Evolutionary conservation across 2,329 filamentous ascomycete species (phyloP).

Genomic region (Sclerotinia subarctica): DNA sequence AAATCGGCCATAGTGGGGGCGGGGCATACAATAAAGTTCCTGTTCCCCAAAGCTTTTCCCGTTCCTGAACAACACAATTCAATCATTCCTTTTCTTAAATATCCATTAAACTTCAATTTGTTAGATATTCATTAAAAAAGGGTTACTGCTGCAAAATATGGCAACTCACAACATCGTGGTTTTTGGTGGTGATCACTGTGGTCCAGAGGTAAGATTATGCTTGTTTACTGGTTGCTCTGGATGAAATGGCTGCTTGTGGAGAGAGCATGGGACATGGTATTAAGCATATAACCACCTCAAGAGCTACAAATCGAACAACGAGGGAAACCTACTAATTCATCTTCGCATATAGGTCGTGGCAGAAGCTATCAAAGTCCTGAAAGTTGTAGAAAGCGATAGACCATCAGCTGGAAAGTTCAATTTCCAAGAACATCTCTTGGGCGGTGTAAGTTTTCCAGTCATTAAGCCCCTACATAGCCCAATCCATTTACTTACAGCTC

Average conservation of each 20-base stretch:
- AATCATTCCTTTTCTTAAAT: neutral
- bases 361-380: constrained; percentile 84
- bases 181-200: constrained; percentile 79
- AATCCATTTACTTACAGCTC: neutral
- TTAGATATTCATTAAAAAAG: neutral
- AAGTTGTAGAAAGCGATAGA: constrained; percentile 69
- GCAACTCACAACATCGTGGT: constrained; percentile 74
- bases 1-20: constrained; percentile 10
- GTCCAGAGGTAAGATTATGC: constrained; percentile 66
- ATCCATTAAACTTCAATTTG: neutral
- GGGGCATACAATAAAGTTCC: constrained; percentile 12
- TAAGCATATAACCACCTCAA: neutral
- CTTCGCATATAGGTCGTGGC: constrained; percentile 62
- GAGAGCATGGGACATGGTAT: neutral
- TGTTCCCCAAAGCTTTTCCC: neutral
- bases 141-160: constrained; percentile 48
- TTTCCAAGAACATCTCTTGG: constrained; percentile 84
- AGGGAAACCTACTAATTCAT: neutral
- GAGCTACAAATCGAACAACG: neutral
- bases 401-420: constrained; percentile 71
- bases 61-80: neutral
- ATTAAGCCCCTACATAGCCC: neutral
- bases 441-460: constrained; percentile 60
- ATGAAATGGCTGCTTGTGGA: neutral
- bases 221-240: neutral